A percentile compares a stretch with the other conserved stretches of the same genome.
phyloP scores from a whole-genome alignment of 208 protist species.

The Entamoeba dispar region DNA sequence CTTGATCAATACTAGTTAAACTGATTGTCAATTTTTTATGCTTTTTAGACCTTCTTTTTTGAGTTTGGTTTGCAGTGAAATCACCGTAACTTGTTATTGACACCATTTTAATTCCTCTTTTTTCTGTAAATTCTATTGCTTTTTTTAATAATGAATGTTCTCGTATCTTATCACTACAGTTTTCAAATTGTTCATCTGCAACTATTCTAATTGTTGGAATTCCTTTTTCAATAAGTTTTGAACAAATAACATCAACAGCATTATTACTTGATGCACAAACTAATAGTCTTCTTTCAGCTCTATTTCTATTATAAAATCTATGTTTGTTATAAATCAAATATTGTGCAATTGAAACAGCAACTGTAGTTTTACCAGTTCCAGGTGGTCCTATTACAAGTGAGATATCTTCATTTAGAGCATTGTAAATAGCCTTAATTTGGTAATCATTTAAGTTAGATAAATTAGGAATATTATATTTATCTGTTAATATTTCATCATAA shows the following conservation, averaged over 20 bases:
- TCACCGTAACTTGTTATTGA: no score
- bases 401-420: neutral
- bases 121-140: neutral
- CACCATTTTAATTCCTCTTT: slow-evolving; percentile 1
- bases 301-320: neutral
- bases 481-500: neutral
- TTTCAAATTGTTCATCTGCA: slow-evolving; percentile 57
- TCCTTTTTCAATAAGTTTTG: slow-evolving; percentile 68
- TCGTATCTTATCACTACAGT: slow-evolving; percentile 50
- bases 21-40: no score
- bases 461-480: neutral
- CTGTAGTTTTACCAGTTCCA: slow-evolving; percentile 49
- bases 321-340: neutral
- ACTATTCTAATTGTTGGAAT: slow-evolving; percentile 64
- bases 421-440: slow-evolving; percentile 36
- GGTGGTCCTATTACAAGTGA: slow-evolving; percentile 55
- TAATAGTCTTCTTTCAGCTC: slow-evolving; percentile 21
- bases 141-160: neutral
- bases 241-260: slow-evolving; percentile 78
- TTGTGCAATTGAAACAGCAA: neutral
- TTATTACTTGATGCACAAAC: slow-evolving; percentile 80
- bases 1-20: no score
- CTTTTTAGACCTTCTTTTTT: no score
- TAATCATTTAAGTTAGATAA: slow-evolving; percentile 66
- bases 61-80: no score